These are phyloP conservation scores for Ascochyta fabae DNA, from an alignment of 2,329 filamentous ascomycete species.

Conservation along the genomic window DNA sequence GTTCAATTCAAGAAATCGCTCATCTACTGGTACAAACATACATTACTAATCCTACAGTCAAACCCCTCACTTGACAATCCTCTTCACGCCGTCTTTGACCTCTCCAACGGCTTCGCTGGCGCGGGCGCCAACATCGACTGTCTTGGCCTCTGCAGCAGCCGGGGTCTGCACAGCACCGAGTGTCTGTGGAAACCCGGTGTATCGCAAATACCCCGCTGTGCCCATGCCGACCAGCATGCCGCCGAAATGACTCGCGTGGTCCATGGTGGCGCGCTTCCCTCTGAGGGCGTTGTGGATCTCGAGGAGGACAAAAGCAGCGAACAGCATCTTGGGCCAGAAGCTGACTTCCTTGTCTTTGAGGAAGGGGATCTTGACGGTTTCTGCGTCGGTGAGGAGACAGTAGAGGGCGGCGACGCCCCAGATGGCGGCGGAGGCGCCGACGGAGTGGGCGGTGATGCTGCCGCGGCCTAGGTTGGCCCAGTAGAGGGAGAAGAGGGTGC, in stretches of 20 bases:
- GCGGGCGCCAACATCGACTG: constrained; percentile 33
- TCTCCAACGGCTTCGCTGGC: constrained; percentile 32
- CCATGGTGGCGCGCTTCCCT: constrained; percentile 25
- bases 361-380: constrained; percentile 41
- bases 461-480: constrained; percentile 44
- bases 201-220: constrained; percentile 37
- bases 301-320: constrained; percentile 32
- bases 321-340: constrained; percentile 42
- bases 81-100: constrained; percentile 49
- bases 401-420: constrained; percentile 43
- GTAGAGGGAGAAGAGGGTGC: constrained; percentile 38
- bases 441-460: constrained; percentile 34
- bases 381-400: constrained; percentile 40
- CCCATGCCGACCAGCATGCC: constrained; percentile 37
- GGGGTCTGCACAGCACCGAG: constrained; percentile 21
- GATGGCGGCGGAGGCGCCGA: constrained; percentile 45
- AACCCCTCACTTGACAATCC: constrained; percentile 14
- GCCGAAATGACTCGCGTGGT: constrained; percentile 49
- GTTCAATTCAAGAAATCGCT: too few relatives aligned
- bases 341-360: constrained; percentile 33
- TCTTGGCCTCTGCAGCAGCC: constrained; percentile 24
- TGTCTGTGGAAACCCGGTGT: constrained; percentile 32
- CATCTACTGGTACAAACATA: neutral
- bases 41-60: too few relatives aligned
- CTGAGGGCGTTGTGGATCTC: constrained; percentile 32